Evolutionary conservation across 208 protist genomes (phyloP).

Genomic region (Trypanosoma cruzi): DNA sequence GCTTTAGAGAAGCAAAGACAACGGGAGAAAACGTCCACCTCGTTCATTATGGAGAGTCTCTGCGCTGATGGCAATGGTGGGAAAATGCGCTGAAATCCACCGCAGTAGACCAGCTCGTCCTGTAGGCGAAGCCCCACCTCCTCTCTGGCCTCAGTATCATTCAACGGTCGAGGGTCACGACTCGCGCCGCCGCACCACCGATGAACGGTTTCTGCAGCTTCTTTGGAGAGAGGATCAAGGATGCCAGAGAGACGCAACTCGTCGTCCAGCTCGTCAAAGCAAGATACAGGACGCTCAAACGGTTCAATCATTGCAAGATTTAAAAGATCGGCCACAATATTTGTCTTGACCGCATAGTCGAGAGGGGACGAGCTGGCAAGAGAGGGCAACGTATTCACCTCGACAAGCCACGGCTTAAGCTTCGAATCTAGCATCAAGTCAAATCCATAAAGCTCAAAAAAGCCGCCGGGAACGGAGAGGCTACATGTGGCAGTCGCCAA

Average conservation of each 20-base stretch:
- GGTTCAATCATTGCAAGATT: conserved; percentile 86
- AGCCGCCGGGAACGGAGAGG: conserved; percentile 42
- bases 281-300: conserved; percentile 45
- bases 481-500: conserved; percentile 29
- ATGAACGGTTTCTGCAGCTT: conserved; percentile 18
- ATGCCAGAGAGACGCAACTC: neutral
- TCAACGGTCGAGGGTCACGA: neutral
- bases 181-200: conserved; percentile 3
- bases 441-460: conserved; percentile 93
- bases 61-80: conserved; percentile 37
- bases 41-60: conserved; percentile 9
- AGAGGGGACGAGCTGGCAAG: conserved; percentile 87
- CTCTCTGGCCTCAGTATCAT: conserved; percentile 28
- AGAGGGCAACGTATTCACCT: conserved; percentile 93
- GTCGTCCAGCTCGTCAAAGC: conserved; percentile 23
- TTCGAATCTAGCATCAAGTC: conserved; percentile 89
- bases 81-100: conserved; percentile 87
- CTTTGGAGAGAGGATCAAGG: conserved; percentile 20
- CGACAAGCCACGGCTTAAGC: conserved; percentile 80
- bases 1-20: conserved; percentile 23
- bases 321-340: conserved; percentile 85
- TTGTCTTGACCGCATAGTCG: conserved; percentile 89
- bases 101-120: conserved; percentile 66
- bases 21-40: conserved; percentile 12
- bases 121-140: conserved; percentile 57